Percentiles rank a stretch among this genome's conserved stretches.
Conservation (phyloP, 306 rosid species). For the Gillenia trifoliata region DNA sequence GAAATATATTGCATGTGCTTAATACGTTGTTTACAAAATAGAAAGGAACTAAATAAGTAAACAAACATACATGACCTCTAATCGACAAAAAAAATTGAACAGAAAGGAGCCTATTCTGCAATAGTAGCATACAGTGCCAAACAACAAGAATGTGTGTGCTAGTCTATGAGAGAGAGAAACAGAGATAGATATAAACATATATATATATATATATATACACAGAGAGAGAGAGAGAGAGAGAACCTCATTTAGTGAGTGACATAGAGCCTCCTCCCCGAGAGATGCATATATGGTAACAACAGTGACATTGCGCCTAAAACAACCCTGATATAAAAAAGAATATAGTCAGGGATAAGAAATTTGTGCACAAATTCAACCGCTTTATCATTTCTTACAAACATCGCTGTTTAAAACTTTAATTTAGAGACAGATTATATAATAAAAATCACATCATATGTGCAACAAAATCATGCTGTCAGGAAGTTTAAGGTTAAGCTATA, state of each 20-base stretch:
- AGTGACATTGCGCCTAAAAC: conserved; percentile 86
- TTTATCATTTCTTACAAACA: background rate
- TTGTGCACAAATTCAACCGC: background rate
- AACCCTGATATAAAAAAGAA: conserved; percentile 47
- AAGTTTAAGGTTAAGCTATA: background rate
- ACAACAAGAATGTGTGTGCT: background rate
- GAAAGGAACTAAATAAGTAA: background rate
- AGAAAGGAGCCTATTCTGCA: background rate
- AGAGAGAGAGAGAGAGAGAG: conserved; percentile 30
- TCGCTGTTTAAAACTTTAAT: background rate
- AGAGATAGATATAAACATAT: background rate
- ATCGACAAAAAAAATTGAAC: background rate
- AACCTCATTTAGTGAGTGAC: conserved; percentile 93
- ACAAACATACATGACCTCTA: background rate
- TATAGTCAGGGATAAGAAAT: background rate
- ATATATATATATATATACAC: background rate
- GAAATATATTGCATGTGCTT: background rate
- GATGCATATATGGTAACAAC: conserved; percentile 95
- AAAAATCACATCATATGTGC: background rate
- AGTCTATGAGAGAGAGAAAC: background rate
- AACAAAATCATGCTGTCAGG: background rate
- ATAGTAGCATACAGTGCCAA: background rate
- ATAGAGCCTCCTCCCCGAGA: conserved; percentile 88
- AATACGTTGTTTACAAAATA: background rate
- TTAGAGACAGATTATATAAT: background rate